Base-by-base conservation (phyloP, 805 yeast genomes). In the Clavispora fructus region DNA sequence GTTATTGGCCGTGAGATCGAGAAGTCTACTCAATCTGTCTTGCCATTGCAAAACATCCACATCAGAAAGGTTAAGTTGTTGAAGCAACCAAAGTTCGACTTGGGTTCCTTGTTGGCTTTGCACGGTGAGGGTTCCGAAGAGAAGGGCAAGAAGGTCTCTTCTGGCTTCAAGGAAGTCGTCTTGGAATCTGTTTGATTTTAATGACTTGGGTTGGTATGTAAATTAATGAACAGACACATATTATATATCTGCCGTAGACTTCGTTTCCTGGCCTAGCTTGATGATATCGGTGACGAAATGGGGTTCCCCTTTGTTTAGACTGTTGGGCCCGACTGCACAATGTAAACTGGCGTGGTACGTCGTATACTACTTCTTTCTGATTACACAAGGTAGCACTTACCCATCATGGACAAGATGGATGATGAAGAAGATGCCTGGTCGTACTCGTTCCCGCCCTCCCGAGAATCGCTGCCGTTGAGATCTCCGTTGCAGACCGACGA, bases 71-170 rank as follows among this genome's bases (percentile, higher is more conserved):
- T 92, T 68, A 92, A 92, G 84, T 83, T 92, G 74, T 88, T 92
- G 78, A 92, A 92, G 81, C 95, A 86, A 79, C 98, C 98, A 74
- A 92, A 91, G 82, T 89, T 91, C 83, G 98, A 92, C 76, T 85
- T 92, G 69, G 97, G 97, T 77, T 78, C 95, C 69, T 84, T 92
- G 72, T 79, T 92, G 74, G 85, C 97, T 69, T 87, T 92, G 71
- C 98, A 92, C 83, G 98, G 98, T 78, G 98, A 92, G 82, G 82
- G 79, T 64, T 71, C 90, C 60, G 79, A 84, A 71, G 96, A 91
- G 74, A 96, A 94, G 77, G 89, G 95, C 73, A 97, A 97, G 78
- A 91, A 92, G 87, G 91, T 91, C 78, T 92, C 92, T 68, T 74
- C 86, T 63, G 96, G 95, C 75, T 92, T 90, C 95, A 91, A 92